Conservation (phyloP, 345 rosid genomes). For the Arabis alpina region DNA sequence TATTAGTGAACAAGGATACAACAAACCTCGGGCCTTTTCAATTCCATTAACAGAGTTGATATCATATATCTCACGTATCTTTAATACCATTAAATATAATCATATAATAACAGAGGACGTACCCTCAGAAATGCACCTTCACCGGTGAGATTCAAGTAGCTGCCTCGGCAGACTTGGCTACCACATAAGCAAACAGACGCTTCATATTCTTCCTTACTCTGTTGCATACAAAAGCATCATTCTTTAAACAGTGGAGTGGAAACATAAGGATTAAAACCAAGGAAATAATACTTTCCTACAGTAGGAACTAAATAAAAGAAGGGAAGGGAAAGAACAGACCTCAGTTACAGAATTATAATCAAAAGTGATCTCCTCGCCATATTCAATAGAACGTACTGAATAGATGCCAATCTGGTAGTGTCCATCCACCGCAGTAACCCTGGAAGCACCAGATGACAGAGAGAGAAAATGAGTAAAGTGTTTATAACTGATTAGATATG, state of each 20-base stretch:
- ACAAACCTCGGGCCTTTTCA: neutral
- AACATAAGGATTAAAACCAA: constrained; percentile 32
- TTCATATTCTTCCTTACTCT: constrained; percentile 99
- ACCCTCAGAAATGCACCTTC: constrained; percentile 99
- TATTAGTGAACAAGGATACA: constrained; percentile 20
- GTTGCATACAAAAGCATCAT: constrained; percentile 42
- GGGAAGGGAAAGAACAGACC: constrained; percentile 49
- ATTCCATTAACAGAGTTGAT: constrained; percentile 6
- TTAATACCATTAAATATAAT: constrained; percentile 26
- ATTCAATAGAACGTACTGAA: constrained; percentile 72
- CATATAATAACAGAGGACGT: constrained; percentile 21
- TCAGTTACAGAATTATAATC: constrained; percentile 99
- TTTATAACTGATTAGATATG: constrained; percentile 9
- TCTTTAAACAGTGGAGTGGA: constrained; percentile 23
- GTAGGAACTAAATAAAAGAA: constrained; percentile 13
- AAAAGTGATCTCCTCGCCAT: constrained; percentile 96
- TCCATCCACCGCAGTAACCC: constrained; percentile 99
- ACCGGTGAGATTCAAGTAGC: constrained; percentile 98
- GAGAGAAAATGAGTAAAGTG: constrained; percentile 12
- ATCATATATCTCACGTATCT: constrained; percentile 23
- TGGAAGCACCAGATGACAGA: constrained; percentile 43
- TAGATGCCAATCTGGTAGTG: constrained; percentile 98
- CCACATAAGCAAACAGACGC: constrained; percentile 99
- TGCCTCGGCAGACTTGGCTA: constrained; percentile 99
- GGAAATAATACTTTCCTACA: constrained; percentile 15